These are phyloP conservation scores for Fraxinus floribunda DNA, from an alignment of 305 asterid genomes.

Conservation along the genomic window DNA sequence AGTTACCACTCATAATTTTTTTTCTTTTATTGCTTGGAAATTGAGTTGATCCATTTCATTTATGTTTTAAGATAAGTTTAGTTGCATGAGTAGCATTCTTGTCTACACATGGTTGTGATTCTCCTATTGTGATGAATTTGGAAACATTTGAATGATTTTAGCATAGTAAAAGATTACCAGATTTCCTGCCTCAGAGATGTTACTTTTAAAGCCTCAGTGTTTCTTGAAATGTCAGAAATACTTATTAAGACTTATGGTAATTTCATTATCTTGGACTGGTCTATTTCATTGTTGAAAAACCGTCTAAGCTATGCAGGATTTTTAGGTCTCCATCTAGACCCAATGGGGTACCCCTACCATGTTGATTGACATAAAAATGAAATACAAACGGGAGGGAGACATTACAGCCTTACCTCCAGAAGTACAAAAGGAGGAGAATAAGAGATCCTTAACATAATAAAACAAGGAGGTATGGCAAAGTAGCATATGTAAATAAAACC, in stretches of 20 bases:
- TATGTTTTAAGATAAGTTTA: not conserved
- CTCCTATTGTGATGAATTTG: not conserved
- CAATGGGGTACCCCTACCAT: not conserved
- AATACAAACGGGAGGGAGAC: not conserved
- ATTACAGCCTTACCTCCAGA: not conserved
- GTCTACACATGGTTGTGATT: conserved; percentile 4
- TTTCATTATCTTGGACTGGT: not conserved
- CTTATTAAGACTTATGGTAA: not conserved
- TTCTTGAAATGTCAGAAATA: conserved; percentile 1
- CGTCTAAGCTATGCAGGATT: not conserved
- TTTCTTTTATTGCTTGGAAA: conserved; percentile 2
- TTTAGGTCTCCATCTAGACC: not conserved
- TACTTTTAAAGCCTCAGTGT: not conserved
- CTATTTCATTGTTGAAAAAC: not conserved
- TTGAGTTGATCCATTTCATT: conserved; percentile 5
- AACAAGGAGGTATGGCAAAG: not conserved
- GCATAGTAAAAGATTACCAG: not conserved
- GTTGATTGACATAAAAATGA: not conserved
- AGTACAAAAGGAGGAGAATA: not conserved
- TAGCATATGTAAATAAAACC: not conserved
- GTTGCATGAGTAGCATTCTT: not conserved
- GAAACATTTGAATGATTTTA: not conserved
- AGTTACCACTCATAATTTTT: not conserved
- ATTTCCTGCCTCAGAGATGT: not conserved
- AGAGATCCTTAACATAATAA: not conserved